Conservation (phyloP, 2,329 filamentous ascomycete species). For the Monosporascus cannonballus region DNA sequence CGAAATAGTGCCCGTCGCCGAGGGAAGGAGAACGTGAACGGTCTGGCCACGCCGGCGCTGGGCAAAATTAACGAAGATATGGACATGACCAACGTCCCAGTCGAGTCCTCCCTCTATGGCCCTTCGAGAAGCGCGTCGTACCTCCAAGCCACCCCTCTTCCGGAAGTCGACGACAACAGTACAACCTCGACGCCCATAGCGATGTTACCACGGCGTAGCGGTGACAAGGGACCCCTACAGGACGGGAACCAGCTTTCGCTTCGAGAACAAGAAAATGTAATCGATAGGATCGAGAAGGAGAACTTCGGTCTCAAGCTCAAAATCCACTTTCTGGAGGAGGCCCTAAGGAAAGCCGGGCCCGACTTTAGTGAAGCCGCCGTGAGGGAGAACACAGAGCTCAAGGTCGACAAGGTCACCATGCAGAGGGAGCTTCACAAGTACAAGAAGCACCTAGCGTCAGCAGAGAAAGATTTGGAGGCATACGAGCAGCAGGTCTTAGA, state of each 20-base stretch:
- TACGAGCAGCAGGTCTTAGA: constrained; percentile 79
- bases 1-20: constrained; percentile 61
- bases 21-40: constrained; percentile 56
- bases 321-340: constrained; percentile 93
- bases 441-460: constrained; percentile 74
- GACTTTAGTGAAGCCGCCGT: constrained; percentile 85
- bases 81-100: constrained; percentile 61
- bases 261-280: constrained; percentile 89
- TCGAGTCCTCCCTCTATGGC: constrained; percentile 67
- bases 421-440: constrained; percentile 80
- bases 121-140: constrained; percentile 60
- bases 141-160: constrained; percentile 66
- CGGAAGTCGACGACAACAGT: constrained; percentile 73
- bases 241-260: constrained; percentile 88
- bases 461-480: constrained; percentile 79
- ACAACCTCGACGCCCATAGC: constrained; percentile 76
- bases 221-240: constrained; percentile 63
- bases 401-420: constrained; percentile 84
- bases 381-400: constrained; percentile 92
- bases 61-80: constrained; percentile 64
- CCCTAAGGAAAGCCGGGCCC: constrained; percentile 77
- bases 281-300: constrained; percentile 95
- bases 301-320: constrained; percentile 97
- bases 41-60: constrained; percentile 62
- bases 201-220: constrained; percentile 56